These are phyloP conservation scores for Leishmania aethiopica DNA, from an alignment of 208 protist genomes.

Conservation along the genomic window DNA sequence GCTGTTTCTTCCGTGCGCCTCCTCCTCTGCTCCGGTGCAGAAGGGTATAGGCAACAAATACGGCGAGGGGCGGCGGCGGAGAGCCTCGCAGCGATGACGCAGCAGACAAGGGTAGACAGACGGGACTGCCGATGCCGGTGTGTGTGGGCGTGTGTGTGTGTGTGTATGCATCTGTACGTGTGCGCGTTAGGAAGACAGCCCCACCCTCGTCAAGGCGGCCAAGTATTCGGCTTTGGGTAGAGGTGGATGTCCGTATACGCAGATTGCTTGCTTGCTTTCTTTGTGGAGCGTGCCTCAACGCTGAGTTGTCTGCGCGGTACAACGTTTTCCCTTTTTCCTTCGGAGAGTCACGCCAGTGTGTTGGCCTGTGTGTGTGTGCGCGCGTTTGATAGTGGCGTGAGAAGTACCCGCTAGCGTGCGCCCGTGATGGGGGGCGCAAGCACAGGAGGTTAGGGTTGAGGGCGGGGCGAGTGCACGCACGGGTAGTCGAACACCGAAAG, in stretches of 20 bases:
- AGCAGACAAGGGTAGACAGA: neutral
- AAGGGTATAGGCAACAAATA: neutral
- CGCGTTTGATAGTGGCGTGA: neutral
- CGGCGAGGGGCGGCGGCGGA: neutral
- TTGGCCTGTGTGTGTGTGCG: neutral
- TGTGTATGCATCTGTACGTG: neutral
- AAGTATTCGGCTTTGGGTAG: neutral
- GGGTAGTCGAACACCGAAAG: neutral
- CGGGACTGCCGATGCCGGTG: neutral
- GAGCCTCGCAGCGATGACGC: neutral
- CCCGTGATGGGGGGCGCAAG: neutral
- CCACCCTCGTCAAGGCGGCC: neutral
- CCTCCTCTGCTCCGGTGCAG: neutral
- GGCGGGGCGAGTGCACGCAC: neutral
- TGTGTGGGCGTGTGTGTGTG: neutral
- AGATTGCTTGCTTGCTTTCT: neutral
- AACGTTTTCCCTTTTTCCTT: neutral
- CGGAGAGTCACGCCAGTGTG: neutral
- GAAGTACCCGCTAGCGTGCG: neutral
- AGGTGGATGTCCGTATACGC: neutral
- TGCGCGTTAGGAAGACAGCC: neutral
- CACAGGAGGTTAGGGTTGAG: neutral
- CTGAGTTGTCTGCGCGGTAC: neutral
- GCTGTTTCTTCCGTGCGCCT: neutral
- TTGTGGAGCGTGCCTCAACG: neutral